These are phyloP conservation scores for Apiospora pterosperma DNA, from an alignment of 2,329 filamentous ascomycete genomes.

Conservation along the genomic window DNA sequence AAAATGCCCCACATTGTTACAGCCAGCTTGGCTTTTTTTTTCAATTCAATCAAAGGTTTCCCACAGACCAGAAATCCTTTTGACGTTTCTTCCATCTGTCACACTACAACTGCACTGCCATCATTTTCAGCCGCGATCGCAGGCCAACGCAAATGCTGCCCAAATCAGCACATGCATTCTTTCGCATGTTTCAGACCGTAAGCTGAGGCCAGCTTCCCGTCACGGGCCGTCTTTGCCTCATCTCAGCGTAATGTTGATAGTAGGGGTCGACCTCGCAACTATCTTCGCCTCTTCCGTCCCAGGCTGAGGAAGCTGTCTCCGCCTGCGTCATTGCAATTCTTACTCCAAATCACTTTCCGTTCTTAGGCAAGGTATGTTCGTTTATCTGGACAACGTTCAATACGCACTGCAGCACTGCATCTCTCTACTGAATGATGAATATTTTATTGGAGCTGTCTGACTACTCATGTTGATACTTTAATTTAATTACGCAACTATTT, in stretches of 20 bases:
- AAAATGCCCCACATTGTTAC: neutral
- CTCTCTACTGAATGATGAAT: constrained; percentile 38
- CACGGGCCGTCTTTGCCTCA: neutral
- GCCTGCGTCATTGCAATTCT: neutral
- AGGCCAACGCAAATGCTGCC: neutral
- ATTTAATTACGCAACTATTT: constrained; percentile 52
- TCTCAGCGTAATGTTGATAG: neutral
- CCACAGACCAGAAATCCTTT: neutral
- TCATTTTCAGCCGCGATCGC: neutral
- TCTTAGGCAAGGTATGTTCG: neutral
- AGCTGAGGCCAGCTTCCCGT: constrained; percentile 1
- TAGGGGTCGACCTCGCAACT: neutral
- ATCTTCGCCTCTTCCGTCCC: neutral
- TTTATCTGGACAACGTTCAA: neutral
- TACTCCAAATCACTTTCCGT: neutral
- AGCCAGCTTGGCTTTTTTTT: neutral
- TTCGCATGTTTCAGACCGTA: neutral
- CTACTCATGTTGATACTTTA: constrained; percentile 59
- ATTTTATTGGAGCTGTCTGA: constrained; percentile 77
- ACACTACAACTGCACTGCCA: too few species aligned
- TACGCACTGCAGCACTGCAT: neutral
- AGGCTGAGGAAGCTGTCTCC: neutral
- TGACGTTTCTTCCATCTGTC: neutral
- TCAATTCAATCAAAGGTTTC: neutral
- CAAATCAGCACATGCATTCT: neutral